Conservation (phyloP, 2,329 filamentous ascomycete genomes). For the Paecilomyces niveus region DNA sequence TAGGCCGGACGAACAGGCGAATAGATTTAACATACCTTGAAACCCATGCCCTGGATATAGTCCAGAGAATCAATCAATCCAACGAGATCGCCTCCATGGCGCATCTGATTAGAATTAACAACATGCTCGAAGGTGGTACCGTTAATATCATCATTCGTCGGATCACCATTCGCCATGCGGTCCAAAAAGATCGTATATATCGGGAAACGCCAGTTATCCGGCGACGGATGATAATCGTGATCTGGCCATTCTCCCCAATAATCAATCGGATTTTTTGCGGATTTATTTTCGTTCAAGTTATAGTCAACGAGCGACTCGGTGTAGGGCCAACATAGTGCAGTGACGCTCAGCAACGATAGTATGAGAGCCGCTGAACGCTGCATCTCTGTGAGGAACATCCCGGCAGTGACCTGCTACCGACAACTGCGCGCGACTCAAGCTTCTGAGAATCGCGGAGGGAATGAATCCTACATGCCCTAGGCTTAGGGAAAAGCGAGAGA, state of each 20-base stretch:
- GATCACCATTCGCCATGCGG: slow-evolving; percentile 52
- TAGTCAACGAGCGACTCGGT: slow-evolving; percentile 39
- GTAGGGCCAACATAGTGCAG: slow-evolving; percentile 22
- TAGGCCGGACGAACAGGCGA: too few relatives aligned
- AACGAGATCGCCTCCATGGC: slow-evolving; percentile 49
- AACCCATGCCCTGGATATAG: slow-evolving; percentile 52
- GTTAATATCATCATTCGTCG: slow-evolving; percentile 51
- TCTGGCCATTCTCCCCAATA: slow-evolving; percentile 46
- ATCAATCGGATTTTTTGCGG: slow-evolving; percentile 44
- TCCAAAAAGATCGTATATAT: slow-evolving; percentile 55
- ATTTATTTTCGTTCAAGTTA: slow-evolving; percentile 50
- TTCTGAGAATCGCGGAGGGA: background rate
- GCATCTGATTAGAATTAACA: slow-evolving; percentile 47
- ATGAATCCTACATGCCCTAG: background rate
- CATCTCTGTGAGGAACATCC: background rate
- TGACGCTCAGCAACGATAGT: background rate
- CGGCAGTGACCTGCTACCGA: background rate
- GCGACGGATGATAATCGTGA: slow-evolving; percentile 43
- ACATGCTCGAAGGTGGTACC: slow-evolving; percentile 51
- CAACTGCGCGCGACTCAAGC: background rate
- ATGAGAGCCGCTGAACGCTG: background rate
- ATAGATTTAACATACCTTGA: slow-evolving; percentile 35
- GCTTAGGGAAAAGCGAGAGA: background rate
- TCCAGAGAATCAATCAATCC: slow-evolving; percentile 50
- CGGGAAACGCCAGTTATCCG: slow-evolving; percentile 52